These are phyloP conservation scores for Paramecium tetraurelia DNA, from an alignment of 73 alveolate genomes.

Conservation along the genomic window DNA sequence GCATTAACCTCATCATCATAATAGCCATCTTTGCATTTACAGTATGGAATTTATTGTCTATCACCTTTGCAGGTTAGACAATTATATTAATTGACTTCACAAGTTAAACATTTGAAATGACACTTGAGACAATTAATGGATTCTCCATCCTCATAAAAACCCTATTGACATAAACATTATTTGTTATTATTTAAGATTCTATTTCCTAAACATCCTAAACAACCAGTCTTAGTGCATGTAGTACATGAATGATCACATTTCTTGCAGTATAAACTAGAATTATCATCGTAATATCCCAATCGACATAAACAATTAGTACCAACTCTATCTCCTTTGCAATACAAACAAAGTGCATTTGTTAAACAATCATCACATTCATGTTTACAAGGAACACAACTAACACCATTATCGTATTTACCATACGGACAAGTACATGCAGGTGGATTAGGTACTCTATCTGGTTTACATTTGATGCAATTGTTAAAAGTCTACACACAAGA, in stretches of 20 bases:
- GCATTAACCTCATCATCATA: conserved; percentile 9
- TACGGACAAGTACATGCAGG: neutral
- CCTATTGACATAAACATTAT: neutral
- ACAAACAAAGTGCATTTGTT: neutral
- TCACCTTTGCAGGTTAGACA: conserved; percentile 18
- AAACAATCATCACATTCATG: conserved; percentile 12
- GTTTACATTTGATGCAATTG: neutral
- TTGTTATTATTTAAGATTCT: neutral
- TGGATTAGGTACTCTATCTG: neutral
- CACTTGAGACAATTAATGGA: neutral
- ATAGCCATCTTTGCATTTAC: neutral
- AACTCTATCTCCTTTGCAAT: conserved; percentile 42
- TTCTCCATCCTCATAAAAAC: conserved; percentile 30
- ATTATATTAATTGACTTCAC: neutral
- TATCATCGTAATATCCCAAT: neutral
- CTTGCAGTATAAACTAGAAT: neutral
- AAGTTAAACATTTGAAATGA: neutral
- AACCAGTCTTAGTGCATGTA: neutral
- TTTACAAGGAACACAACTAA: neutral
- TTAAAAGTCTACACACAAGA: neutral
- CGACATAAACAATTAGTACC: neutral
- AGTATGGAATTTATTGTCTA: neutral
- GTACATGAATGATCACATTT: neutral
- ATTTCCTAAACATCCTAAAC: neutral
- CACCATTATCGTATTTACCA: neutral